Evolutionary conservation across 495 filamentous ascomycete species (phyloP).

Genomic region (Cudoniella acicularis): DNA sequence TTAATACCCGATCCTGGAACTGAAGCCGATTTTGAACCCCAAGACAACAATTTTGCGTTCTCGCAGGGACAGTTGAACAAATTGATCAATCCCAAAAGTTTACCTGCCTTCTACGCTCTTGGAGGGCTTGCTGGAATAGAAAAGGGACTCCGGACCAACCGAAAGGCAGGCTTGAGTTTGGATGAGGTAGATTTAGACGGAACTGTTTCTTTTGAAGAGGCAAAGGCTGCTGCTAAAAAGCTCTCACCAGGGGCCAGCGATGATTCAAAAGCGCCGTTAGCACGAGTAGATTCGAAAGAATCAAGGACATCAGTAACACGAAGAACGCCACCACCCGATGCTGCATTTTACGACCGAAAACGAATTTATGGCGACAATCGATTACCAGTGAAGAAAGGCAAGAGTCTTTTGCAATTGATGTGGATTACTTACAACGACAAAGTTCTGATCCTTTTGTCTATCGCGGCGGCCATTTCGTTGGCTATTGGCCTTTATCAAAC

Average conservation of each 20-base stretch:
- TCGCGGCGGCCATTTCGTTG: conserved; percentile 79
- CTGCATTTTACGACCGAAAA: conserved; percentile 40
- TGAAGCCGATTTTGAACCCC: conserved; percentile 67
- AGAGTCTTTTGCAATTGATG: conserved; percentile 66
- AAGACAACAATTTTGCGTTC: conserved; percentile 78
- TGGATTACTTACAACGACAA: conserved; percentile 90
- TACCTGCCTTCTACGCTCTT: conserved; percentile 71
- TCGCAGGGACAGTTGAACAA: conserved; percentile 78
- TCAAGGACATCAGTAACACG: conserved; percentile 1
- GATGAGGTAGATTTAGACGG: conserved; percentile 68
- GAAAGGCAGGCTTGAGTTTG: conserved; percentile 63
- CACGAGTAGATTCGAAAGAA: conserved; percentile 17
- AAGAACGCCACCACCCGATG: conserved; percentile 12
- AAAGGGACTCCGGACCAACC: conserved; percentile 69
- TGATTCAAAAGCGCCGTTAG: conserved; percentile 16
- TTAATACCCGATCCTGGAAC: conserved; percentile 67
- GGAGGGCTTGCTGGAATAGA: conserved; percentile 75
- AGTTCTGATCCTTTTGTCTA: conserved; percentile 73
- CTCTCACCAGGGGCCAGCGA: neutral
- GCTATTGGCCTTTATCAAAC: conserved; percentile 67
- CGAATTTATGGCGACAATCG: conserved; percentile 71
- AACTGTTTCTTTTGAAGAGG: conserved; percentile 64
- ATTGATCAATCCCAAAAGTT: conserved; percentile 75
- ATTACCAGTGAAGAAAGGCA: conserved; percentile 70
- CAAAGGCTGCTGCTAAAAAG: conserved; percentile 14